Evolutionary conservation across 441 rosid genomes (phyloP), one percentile per base, ranked within the genome.

Genomic region (Populus hybrid): DNA sequence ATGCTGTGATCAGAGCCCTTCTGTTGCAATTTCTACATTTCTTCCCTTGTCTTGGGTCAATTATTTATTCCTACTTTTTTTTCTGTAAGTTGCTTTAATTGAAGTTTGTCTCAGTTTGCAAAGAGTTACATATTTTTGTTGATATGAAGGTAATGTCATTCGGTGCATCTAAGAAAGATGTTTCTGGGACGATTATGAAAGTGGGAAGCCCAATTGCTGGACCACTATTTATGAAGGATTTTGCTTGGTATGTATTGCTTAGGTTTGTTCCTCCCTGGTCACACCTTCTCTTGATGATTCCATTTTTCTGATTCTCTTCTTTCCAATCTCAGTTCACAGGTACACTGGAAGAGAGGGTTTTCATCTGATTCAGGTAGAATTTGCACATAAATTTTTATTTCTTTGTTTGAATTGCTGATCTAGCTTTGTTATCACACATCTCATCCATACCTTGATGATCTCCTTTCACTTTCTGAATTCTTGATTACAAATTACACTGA

Each of bases 311-410:
- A 67, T 69, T 30, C 7, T 75, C 72, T 61, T 77, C 54, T 73
- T 74, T 80, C 77, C 21, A 42, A 32, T 86, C 66, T 81, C 89
- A 93, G 99, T 84, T 86, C 88, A 70, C 87, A 82, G 78, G 76
- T 76, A 73, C 87, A 79, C 38, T 83, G 82, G 79, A 85, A 75
- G 73, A 91, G 96, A 87, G 97, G 90, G 67, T 93, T 85, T 86
- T 83, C 99, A 72, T 89, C 99, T 64, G 87, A 86, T 79, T 87
- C 99, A 83, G 98, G 98, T 93, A 78, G 24, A 8, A 21, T 46
- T 54, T 65, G 28, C 72, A 12, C 14, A 34, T 68, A 30, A 30
- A 30, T 34, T 57, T 46, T 72, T 30, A 74, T 77, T 63, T 35
- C 34, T 71, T 36, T 77, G 11, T 70, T 61, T 35, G 8, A 54